Base-by-base conservation (phyloP, 1,284 basidiomycete genomes). In the Sanguinoderma infundibulare region DNA sequence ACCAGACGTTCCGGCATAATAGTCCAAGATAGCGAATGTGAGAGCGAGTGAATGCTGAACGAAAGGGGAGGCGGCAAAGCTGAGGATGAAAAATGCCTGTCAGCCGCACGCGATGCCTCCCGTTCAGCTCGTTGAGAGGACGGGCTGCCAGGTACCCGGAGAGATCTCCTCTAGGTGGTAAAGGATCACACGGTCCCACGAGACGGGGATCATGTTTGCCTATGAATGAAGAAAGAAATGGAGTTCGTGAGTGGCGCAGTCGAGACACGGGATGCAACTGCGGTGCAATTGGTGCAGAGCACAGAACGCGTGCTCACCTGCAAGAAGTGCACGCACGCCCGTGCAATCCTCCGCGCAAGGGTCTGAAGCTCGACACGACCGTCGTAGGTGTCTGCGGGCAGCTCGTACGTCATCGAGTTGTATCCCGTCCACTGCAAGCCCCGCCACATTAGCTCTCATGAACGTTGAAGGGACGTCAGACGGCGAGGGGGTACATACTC, bases 311-410 rank as follows among this genome's bases (percentile, higher is more conserved):
- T 62, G 64, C 72, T 68, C 71, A 87, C 90, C 81, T 90, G 86
- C 61, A 92, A 79, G 73, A 90, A 92, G 72, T 92, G 90, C 56
- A 87, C 81, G 71, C 87, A 87, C 53, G 89, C 89, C 66, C 90
- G 81, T 22, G 85, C 84, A 53, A 90, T 83, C 57, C 90, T 81
- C 66, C 90, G 81, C 46, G 86, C 86, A 46, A 92, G 81, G 7
- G 88, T 89, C 72, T 85, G 81, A 34, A 91, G 76, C 67, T 86
- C 83, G 34, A 89, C 81, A 55, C 82, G 83, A 20, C 87, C 86
- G 59, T 85, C 82, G 69, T 87, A 87, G 10, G 81, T 81, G 65
- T 90, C 88, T 40, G 92, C 76, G 0, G 90, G 90, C 42, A 92
- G 87, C 69, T 90, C 87, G 68, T 91, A 92, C 49, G 87, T 90